A percentile compares a stretch with the other conserved stretches of the same genome.
These are phyloP conservation scores for Exserohilum rostratum DNA, from an alignment of 2,329 filamentous ascomycete genomes.

Conservation along the genomic window DNA sequence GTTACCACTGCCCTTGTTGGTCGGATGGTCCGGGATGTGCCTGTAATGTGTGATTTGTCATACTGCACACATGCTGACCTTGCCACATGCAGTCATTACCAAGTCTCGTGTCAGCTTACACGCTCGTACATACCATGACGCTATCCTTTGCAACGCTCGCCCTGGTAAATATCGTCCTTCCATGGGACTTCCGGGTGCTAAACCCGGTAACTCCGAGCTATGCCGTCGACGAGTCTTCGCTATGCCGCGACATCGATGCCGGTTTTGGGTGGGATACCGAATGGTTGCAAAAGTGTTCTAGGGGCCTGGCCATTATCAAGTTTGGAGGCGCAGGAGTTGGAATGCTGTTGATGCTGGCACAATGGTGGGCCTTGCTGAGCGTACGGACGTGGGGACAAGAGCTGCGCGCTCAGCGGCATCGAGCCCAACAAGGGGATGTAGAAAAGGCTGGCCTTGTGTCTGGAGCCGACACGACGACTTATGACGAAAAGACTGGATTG, in stretches of 20 bases:
- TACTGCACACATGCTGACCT: conserved; percentile 18
- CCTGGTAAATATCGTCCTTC: conserved; percentile 32
- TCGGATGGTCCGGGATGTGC: neutral
- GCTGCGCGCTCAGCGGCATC: conserved; percentile 4
- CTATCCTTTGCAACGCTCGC: conserved; percentile 37
- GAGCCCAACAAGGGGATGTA: conserved; percentile 8
- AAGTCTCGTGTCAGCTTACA: conserved; percentile 35
- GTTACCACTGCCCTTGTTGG: neutral
- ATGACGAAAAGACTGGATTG: conserved; percentile 13
- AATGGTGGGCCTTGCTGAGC: conserved; percentile 43
- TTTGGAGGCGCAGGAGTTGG: conserved; percentile 28
- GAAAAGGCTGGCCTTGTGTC: conserved; percentile 21
- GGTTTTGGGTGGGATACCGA: conserved; percentile 37
- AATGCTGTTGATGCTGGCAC: conserved; percentile 36
- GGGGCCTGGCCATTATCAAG: conserved; percentile 32
- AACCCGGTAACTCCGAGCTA: conserved; percentile 31
- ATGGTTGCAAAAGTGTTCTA: conserved; percentile 38
- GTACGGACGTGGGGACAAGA: conserved; percentile 38
- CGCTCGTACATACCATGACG: conserved; percentile 32
- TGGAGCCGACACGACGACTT: neutral
- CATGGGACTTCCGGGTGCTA: conserved; percentile 23
- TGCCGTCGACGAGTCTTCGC: conserved; percentile 26
- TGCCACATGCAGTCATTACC: conserved; percentile 25
- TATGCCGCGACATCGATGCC: conserved; percentile 37
- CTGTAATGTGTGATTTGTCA: neutral